Evolutionary conservation across 108 stramenopile genomes (phyloP), one percentile per base, ranked within the genome.

Genomic region (Conticribra weissflogii): DNA sequence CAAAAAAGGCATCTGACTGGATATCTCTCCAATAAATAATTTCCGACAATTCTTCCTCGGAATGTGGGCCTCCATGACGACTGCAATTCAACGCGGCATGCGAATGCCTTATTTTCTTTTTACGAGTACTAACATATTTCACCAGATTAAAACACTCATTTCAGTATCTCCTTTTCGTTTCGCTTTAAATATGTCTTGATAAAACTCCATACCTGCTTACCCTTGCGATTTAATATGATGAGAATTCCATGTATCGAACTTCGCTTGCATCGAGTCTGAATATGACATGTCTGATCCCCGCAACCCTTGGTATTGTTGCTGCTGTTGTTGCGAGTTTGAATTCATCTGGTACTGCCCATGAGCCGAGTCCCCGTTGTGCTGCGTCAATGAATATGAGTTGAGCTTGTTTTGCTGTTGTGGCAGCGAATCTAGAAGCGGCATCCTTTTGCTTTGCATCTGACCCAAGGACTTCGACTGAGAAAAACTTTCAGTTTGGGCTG

Each of bases 11-110:
- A 52, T 82, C 81, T 23, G 58, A 30, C 28, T 65, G 54, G 15
- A 78, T 63, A 22, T 82, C 77, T 25, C 54, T 57, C 81, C 81
- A 82, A 53, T 82, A 82, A 15, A 78, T 62, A 44, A 82, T 29
- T 27, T 78, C 76, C 22, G 71, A 48, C 18, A 24, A 66, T 60
- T 72, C 78, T 44, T 28, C 55, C 68, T 50, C 25, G 44, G 16
- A 17, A 19, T 54, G 54, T 34, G 72, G 66, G 12, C 71, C 72
- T 34, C 78, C 71, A 58, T 73, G 46, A 45, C 31, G 49, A 23
- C 36, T 54, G 33, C 72, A 73, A n/a, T 64, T 36, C 28, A 73
- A 44, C 53, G 36, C 63, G 36, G 22, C 24, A 52, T 33, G 21
- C 31, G 31, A 25, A 3, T 18, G 30, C 18, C 32, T 28, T 57